A percentile compares a stretch with the other conserved stretches of the same genome.
phyloP scores from a whole-genome alignment of 306 rosid genomes.

The Rosa chinensis region DNA sequence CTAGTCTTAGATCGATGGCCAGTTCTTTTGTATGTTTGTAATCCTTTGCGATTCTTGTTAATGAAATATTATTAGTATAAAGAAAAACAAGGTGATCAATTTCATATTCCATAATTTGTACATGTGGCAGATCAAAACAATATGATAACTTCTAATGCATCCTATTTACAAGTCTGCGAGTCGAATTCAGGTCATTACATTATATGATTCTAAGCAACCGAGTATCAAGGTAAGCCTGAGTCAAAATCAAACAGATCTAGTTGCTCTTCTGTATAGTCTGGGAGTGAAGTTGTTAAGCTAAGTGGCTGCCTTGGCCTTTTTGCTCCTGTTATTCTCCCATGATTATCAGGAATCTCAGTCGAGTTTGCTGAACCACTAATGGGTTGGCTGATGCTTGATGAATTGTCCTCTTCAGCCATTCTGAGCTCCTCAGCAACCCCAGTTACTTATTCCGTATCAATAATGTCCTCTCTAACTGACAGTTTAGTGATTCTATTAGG shows the following conservation, averaged over 20 bases:
- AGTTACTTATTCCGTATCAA: conserved; percentile 21
- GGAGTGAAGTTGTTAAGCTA: conserved; percentile 39
- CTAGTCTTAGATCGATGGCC: too few species aligned
- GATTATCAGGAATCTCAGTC: conserved; percentile 21
- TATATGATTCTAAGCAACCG: too few species aligned
- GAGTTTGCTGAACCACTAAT: conserved; percentile 21
- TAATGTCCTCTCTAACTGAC: conserved; percentile 10
- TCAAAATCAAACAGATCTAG: too few species aligned
- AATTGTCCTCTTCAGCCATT: conserved; percentile 12
- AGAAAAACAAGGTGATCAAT: not conserved
- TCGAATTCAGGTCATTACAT: too few species aligned
- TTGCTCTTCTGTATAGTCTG: not conserved
- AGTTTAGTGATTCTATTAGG: conserved; percentile 9
- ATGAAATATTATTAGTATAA: too few species aligned
- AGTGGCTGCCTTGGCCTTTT: conserved; percentile 23
- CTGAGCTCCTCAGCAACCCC: conserved; percentile 27
- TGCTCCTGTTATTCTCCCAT: conserved; percentile 13
- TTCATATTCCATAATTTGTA: not conserved
- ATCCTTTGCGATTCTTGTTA: too few species aligned
- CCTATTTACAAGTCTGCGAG: too few species aligned
- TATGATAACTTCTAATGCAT: too few species aligned
- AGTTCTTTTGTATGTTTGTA: too few species aligned
- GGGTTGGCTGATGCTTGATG: not conserved
- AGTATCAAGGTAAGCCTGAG: not conserved
- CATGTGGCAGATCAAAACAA: too few species aligned